Evolutionary conservation across 306 rosid species (phyloP), one percentile per base, ranked within the genome.

Genomic region (Geum urbanum): DNA sequence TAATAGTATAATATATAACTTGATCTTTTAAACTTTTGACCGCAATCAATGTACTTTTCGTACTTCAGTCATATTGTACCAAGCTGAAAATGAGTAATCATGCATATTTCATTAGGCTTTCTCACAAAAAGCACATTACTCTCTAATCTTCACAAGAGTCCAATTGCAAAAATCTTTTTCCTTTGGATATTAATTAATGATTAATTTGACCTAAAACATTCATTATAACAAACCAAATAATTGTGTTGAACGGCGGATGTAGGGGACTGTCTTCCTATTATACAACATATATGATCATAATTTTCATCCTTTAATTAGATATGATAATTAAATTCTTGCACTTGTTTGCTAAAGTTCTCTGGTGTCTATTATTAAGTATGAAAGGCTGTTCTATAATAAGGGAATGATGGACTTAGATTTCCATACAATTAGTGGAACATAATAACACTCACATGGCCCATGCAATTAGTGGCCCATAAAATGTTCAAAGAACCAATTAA

Each of bases 241-340:
- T 88, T 88, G 86, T 72, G 84, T 83, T 81, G 77, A 85, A 83
- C 88, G 96, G 97, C 87, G 84, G 70, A 80, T 52, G 87, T 80
- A 27, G 84, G 88, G 91, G 45, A 76, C 77, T 81, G 83, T 80
- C 90, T 75, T 77, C 87, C 68, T 53, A 78, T 27, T 20, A 67
- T 56, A 73, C 74, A 82, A 86, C 95, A 84, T 70, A 81, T 86
- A 81, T 73, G 64, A 84, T 82, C 87, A 84, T 84, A 66, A 52
- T 80, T 80, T 73, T 77, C 48, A 74, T 86, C 68, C 82, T 78
- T 81, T 14, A 64, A 27, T 64, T 59, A 70, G 72, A 78, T 77
- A 77, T 83, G 61, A 78, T 72, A 74, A 74, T 11, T 67, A 20
- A 72, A 67, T 19, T 74, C 65, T 63, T 67, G 50, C 78, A 75